A percentile compares a stretch with the other conserved stretches of the same genome.
phyloP scores from a whole-genome alignment of 2,329 filamentous ascomycete species.

The Aspergillus awamori region DNA sequence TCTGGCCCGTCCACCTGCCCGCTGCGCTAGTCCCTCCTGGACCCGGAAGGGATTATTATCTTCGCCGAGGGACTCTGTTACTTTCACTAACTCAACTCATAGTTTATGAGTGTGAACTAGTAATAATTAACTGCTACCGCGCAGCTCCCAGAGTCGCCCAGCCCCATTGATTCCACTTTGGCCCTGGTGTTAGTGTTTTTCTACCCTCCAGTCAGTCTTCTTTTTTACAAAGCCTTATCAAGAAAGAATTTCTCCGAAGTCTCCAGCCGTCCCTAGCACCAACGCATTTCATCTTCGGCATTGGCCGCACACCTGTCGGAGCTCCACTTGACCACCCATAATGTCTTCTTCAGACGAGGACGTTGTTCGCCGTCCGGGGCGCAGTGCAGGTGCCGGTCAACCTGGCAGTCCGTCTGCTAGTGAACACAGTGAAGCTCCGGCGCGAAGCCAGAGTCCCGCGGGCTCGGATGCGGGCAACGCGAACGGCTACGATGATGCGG shows the following conservation, averaged over 20 bases:
- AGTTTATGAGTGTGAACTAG: too few relatives aligned
- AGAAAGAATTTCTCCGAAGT: neutral
- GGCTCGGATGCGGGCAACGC: constrained; percentile 34
- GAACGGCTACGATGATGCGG: constrained; percentile 44
- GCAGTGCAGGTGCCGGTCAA: constrained; percentile 27
- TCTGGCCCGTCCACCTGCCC: constrained; percentile 26
- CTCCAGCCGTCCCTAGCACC: neutral
- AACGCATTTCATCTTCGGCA: neutral
- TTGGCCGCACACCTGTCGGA: neutral
- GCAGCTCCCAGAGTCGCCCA: too few relatives aligned
- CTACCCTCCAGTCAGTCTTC: neutral
- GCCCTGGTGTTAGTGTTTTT: neutral
- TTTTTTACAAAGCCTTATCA: neutral
- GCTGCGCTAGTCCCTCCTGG: constrained; percentile 26
- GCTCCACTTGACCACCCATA: constrained; percentile 1
- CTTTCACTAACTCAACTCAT: neutral
- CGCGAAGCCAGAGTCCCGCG: constrained; percentile 27
- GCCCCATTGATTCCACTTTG: neutral
- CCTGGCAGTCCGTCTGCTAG: constrained; percentile 25
- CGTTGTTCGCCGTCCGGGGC: constrained; percentile 39
- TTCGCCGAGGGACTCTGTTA: constrained; percentile 5
- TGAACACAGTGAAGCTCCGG: constrained; percentile 24
- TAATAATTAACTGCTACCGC: too few relatives aligned
- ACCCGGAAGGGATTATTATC: constrained; percentile 30
- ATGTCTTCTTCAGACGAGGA: constrained; percentile 47